A percentile compares a stretch with the other conserved stretches of the same genome.
Evolutionary conservation across 2,329 filamentous ascomycete genomes (phyloP).

Genomic region (Beauveria pseudobassiana): DNA sequence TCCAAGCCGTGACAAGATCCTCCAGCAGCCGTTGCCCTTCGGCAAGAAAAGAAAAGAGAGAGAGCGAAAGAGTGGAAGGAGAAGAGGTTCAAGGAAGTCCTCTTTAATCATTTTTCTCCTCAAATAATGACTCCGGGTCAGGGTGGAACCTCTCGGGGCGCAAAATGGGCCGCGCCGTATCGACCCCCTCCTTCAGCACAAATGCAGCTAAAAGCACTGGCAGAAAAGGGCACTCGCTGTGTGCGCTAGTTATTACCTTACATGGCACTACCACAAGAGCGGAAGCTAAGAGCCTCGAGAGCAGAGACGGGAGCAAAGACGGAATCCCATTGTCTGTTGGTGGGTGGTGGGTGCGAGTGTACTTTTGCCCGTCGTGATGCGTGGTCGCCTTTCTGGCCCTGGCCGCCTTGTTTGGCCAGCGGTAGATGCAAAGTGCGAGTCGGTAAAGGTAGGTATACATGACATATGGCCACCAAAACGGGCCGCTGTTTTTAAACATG

Average conservation of each 20-base stretch:
- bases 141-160: conserved; percentile 18
- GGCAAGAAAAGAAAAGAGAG: conserved; percentile 1
- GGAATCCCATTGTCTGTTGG: too few relatives aligned
- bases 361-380: too few relatives aligned
- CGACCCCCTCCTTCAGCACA: conserved; percentile 3
- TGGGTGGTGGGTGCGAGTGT: too few relatives aligned
- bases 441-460: neutral
- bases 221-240: neutral
- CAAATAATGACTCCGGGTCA: conserved; percentile 15
- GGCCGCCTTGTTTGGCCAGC: neutral
- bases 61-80: neutral
- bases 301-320: neutral
- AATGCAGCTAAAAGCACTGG: neutral
- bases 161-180: conserved; percentile 12
- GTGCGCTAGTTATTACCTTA: neutral
- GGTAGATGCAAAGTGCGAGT: neutral
- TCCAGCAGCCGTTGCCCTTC: conserved; percentile 10
- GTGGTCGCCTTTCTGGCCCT: neutral
- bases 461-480: neutral
- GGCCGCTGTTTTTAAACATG: neutral
- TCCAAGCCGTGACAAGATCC: conserved; percentile 17
- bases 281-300: neutral
- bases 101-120: conserved; percentile 16
- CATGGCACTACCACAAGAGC: neutral
- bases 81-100: conserved; percentile 12